Evolutionary conservation across 257 asterid species (phyloP).

Genomic region (Scutellaria barbata): DNA sequence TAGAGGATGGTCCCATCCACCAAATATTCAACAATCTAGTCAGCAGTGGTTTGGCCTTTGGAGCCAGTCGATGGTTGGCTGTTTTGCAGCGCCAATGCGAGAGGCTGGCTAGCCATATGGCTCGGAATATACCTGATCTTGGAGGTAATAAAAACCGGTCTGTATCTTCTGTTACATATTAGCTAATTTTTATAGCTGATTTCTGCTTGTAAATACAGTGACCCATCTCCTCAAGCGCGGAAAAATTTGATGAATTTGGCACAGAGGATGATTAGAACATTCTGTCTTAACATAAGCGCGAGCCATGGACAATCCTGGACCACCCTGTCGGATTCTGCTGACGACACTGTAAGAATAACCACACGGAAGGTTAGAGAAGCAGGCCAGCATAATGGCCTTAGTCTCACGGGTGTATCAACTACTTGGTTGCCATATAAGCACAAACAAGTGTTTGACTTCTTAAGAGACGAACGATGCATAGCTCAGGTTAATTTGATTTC

Average conservation of each 20-base stretch:
- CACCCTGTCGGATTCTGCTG: slow-evolving; percentile 83
- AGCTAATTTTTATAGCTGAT: too few relatives aligned
- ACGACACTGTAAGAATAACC: slow-evolving; percentile 78
- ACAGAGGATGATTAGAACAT: slow-evolving; percentile 83
- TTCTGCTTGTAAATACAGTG: slow-evolving; percentile 43
- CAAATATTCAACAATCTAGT: slow-evolving; percentile 53
- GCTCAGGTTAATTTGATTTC: slow-evolving; percentile 57
- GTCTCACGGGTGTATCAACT: slow-evolving; percentile 78
- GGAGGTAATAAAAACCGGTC: slow-evolving; percentile 56
- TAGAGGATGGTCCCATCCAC: slow-evolving; percentile 69
- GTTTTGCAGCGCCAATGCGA: slow-evolving; percentile 91
- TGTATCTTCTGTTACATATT: too few relatives aligned
- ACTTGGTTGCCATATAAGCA: slow-evolving; percentile 74
- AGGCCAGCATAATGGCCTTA: slow-evolving; percentile 84
- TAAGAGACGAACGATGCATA: slow-evolving; percentile 80
- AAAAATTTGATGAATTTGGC: slow-evolving; percentile 82
- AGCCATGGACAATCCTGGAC: slow-evolving; percentile 93
- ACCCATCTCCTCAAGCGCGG: slow-evolving; percentile 86
- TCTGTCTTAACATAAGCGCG: slow-evolving; percentile 72
- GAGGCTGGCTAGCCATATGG: slow-evolving; percentile 96
- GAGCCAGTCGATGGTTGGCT: slow-evolving; percentile 87
- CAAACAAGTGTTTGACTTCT: slow-evolving; percentile 78
- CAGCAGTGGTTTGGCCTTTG: slow-evolving; percentile 69
- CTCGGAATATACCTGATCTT: slow-evolving; percentile 78
- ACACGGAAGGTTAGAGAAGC: slow-evolving; percentile 74